Evolutionary conservation across 129 eudicot genomes (phyloP), one percentile per base, ranked within the genome.

Genomic region (Chrysanthemum seticuspe): DNA sequence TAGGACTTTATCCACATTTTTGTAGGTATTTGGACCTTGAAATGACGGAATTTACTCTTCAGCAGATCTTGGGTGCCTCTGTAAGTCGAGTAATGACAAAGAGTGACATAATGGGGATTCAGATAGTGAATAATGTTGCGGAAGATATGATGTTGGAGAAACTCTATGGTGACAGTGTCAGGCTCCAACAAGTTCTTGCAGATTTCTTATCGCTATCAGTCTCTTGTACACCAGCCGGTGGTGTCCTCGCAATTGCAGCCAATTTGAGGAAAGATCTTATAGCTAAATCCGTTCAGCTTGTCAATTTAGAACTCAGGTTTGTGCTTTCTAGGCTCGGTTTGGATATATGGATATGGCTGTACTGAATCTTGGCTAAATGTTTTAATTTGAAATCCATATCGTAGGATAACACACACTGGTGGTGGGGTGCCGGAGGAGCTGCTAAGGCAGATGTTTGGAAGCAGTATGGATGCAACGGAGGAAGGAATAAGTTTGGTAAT

Each of bases 161-260:
- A 25, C 76, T 94, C 5, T 90, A 79, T 49, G 98, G 97, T 9
- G 98, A 94, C 67, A 77, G 89, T 65, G 75, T 90, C 44, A 78
- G 98, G 81, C 97, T 94, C 62, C 98, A 94, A 64, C 97, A 90
- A 84, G 87, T 94, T 50, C 73, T 94, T 31, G 97, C 98, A 16
- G 89, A 91, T 67, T 90, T 94, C 82, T 70, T 94, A 83, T 51
- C 83, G 13, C 61, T 86, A 4, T 84, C 93, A 0, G 96, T 94
- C 58, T 76, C 80, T 48, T 90, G 59, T 74, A 86, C 96, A 13
- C 96, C 96, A 48, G 54, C 76, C 8, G 98, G 98, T 10, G 97
- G 97, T 15, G 80, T 81, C 18, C 85, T 94, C 6, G 75, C 86
- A 13, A 19, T 94, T 62, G 79, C 86, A 15, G 97, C 87, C 60